Evolutionary conservation across 2,329 filamentous ascomycete genomes (phyloP).

Genomic region (Aspergillus bombycis): DNA sequence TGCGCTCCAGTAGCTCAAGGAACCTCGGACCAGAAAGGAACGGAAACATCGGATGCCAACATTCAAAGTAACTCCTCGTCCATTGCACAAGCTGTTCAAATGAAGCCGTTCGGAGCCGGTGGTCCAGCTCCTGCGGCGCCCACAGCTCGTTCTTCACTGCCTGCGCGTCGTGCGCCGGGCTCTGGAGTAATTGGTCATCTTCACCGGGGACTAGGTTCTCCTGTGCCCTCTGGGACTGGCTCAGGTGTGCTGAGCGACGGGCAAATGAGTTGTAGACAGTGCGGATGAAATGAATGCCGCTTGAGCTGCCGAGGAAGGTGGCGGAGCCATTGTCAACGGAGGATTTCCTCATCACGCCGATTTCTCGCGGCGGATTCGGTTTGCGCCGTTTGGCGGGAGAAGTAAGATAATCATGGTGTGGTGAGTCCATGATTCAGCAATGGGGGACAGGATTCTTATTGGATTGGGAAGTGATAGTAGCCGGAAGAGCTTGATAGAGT

Average conservation of each 20-base stretch:
- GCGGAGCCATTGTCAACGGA: constrained; percentile 50
- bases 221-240: constrained; percentile 36
- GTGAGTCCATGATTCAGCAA: constrained; percentile 11
- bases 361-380: constrained; percentile 39
- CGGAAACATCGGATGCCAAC: constrained; percentile 62
- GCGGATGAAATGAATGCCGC: constrained; percentile 63
- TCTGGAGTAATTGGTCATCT: constrained; percentile 52
- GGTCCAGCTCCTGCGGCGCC: constrained; percentile 39
- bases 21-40: constrained; percentile 60
- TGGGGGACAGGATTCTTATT: neutral
- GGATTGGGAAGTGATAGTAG: neutral
- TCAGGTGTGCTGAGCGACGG: constrained; percentile 35
- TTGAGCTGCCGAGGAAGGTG: constrained; percentile 61
- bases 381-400: constrained; percentile 34
- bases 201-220: constrained; percentile 57
- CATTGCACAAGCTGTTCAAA: constrained; percentile 57
- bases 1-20: constrained; percentile 50
- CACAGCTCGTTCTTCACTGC: constrained; percentile 15
- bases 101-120: constrained; percentile 31
- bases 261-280: constrained; percentile 57
- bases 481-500: neutral
- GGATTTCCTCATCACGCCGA: constrained; percentile 57
- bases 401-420: constrained; percentile 11
- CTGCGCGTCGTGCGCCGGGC: constrained; percentile 14
- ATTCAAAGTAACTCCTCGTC: constrained; percentile 59